Base-by-base conservation (phyloP, 2,329 filamentous ascomycete genomes). In the Claviceps sp. region DNA sequence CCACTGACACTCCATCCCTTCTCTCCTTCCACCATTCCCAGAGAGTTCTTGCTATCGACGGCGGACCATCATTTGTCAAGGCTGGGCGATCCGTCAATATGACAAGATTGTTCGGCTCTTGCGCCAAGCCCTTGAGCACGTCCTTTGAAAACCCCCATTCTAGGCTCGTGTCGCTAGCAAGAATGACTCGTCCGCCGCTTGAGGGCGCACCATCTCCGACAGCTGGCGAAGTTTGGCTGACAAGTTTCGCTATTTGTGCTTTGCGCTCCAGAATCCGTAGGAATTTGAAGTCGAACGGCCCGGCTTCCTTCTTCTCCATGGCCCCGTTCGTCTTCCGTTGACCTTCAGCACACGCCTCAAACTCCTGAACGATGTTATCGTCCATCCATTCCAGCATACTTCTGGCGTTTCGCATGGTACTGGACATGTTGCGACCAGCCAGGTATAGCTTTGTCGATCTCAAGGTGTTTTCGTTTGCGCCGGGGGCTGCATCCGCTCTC, bases 321-420 rank as follows among this genome's bases (percentile, higher is more conserved):
- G 71, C 66, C 0, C 70, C 67, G 11, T 72, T 71, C 7, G 71
- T 68, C 54, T 70, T 74, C 3, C 69, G 63, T 55, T 74, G 71
- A 3, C 68, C 72, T 56, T 80, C 78, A 2, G 76, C 78, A 47
- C 82, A 75, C 14, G 84, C 82, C 64, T 95, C 90, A 55, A 95
- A 94, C 60, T 97, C 91, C 51, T 89, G 83, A 43, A 95, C 85
- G 53, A 98, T 94, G 53, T 83, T 85, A 62, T 96, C 90, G 63
- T 97, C 90, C 90, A 98, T 97, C 93, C 93, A 98, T 64, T 98
- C 93, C 36, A 98, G 74, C 87, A 98, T 95, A 65, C 91, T 96
- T 58, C 90, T 79, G 26, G 91, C 87, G 58, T 96, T 88, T 50
- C 88, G 79, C 76, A 97, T 86, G 0, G 90, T 95, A 55, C 88